These are phyloP conservation scores for Phytophthora megakarya DNA, from an alignment of 352 stramenopile genomes.

Conservation along the genomic window DNA sequence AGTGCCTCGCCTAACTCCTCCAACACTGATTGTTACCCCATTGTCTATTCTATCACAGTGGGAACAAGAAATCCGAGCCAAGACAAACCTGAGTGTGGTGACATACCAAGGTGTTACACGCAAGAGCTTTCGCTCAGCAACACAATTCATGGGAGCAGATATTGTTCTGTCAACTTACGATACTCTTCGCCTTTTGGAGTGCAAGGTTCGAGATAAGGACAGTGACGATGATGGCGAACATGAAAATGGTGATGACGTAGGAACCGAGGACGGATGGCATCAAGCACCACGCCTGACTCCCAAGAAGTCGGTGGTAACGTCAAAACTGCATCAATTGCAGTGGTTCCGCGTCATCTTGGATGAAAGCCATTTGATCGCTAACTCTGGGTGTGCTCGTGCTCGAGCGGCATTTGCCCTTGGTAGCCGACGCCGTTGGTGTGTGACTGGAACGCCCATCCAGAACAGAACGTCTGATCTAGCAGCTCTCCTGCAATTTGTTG, in stretches of 20 bases:
- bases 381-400: conserved; percentile 69
- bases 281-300: conserved; percentile 35
- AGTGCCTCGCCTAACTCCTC: conserved; percentile 51
- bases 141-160: conserved; percentile 81
- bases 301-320: conserved; percentile 44
- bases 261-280: conserved; percentile 30
- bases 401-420: conserved; percentile 66
- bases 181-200: conserved; percentile 74
- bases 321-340: conserved; percentile 75
- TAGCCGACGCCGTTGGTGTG: conserved; percentile 80
- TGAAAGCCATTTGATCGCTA: conserved; percentile 91
- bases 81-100: conserved; percentile 77
- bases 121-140: conserved; percentile 62
- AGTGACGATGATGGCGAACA: conserved; percentile 23
- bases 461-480: conserved; percentile 88
- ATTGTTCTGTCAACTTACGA: conserved; percentile 86
- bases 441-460: conserved; percentile 91
- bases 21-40: conserved; percentile 80
- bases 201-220: conserved; percentile 50
- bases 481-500: conserved; percentile 89
- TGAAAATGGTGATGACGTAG: conserved; percentile 21
- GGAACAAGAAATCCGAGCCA: conserved; percentile 80
- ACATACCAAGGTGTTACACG: conserved; percentile 73
- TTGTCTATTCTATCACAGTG: conserved; percentile 88
- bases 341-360: conserved; percentile 91